Conservation (phyloP, 2,329 filamentous ascomycete species). For the Colletotrichum liriopes region DNA sequence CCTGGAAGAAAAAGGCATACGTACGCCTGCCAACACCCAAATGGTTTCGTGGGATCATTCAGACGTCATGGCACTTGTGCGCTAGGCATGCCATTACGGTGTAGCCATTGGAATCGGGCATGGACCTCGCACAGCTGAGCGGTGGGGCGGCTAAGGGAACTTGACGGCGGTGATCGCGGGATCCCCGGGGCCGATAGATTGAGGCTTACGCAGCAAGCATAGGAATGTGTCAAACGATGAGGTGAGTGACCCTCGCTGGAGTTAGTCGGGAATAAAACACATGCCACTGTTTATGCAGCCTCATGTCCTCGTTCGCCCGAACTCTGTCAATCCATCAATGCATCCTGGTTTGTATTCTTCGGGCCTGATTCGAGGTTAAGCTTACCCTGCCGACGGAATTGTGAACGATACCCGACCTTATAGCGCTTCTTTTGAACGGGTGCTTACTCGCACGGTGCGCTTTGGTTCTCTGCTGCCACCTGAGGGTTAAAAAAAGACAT, state of each 20-base stretch:
- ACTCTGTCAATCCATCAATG: background rate
- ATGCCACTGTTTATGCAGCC: constrained; percentile 8
- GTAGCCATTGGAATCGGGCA: constrained; percentile 27
- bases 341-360: background rate
- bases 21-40: constrained; percentile 34
- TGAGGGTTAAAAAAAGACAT: constrained; percentile 10
- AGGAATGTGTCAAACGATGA: constrained; percentile 27
- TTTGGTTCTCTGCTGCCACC: background rate
- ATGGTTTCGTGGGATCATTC: constrained; percentile 33
- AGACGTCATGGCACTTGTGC: constrained; percentile 42
- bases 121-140: constrained; percentile 22
- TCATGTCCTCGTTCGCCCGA: constrained; percentile 20
- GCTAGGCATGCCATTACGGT: constrained; percentile 22
- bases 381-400: constrained; percentile 23
- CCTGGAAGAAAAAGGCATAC: constrained; percentile 30
- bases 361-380: constrained; percentile 32
- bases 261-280: constrained; percentile 28
- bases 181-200: constrained; percentile 35
- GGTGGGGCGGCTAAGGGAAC: constrained; percentile 30
- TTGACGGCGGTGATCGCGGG: constrained; percentile 38
- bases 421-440: background rate
- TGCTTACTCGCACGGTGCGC: constrained; percentile 28
- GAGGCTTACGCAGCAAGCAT: constrained; percentile 41
- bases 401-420: constrained; percentile 5
- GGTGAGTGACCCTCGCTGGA: background rate